Conservation (phyloP, 2,329 filamentous ascomycete species). For the Aspergillus spinulosporus region DNA sequence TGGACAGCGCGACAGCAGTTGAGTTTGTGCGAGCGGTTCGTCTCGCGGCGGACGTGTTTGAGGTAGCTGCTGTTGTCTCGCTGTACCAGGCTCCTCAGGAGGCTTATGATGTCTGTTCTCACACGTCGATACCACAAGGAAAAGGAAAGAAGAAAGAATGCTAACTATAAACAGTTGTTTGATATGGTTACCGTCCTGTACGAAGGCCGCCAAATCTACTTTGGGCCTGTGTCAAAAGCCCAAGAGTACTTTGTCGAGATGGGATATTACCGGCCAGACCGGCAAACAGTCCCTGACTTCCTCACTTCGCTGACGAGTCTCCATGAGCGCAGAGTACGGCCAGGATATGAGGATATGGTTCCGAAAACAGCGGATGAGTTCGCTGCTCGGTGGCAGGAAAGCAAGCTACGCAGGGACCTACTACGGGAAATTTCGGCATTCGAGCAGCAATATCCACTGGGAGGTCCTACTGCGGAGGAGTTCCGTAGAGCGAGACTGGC, state of each 20-base stretch:
- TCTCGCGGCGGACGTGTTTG: background rate
- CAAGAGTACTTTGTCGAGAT: slow-evolving; percentile 6
- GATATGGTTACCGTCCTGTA: slow-evolving; percentile 3
- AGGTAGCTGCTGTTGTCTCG: background rate
- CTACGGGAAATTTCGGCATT: slow-evolving; percentile 9
- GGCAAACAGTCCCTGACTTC: slow-evolving; percentile 3
- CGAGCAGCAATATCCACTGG: background rate
- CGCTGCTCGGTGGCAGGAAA: slow-evolving; percentile 55
- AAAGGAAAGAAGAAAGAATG: background rate
- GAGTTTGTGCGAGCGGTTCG: background rate
- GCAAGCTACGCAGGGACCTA: slow-evolving; percentile 21
- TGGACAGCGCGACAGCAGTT: slow-evolving; percentile 3
- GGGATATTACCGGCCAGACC: slow-evolving; percentile 1
- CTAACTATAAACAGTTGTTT: background rate
- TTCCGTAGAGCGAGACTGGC: slow-evolving; percentile 9
- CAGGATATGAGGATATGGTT: background rate
- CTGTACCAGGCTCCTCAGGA: slow-evolving; percentile 9
- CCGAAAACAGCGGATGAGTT: slow-evolving; percentile 43
- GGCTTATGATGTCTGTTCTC: slow-evolving; percentile 2
- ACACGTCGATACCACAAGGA: background rate
- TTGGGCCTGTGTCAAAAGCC: background rate
- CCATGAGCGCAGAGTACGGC: background rate
- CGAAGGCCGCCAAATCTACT: slow-evolving; percentile 7
- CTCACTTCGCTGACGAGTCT: background rate
- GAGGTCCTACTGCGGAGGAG: slow-evolving; percentile 21